Evolutionary conservation across 1,284 basidiomycete genomes (phyloP).

Genomic region (Cutaneotrichosporon spelunceum): DNA sequence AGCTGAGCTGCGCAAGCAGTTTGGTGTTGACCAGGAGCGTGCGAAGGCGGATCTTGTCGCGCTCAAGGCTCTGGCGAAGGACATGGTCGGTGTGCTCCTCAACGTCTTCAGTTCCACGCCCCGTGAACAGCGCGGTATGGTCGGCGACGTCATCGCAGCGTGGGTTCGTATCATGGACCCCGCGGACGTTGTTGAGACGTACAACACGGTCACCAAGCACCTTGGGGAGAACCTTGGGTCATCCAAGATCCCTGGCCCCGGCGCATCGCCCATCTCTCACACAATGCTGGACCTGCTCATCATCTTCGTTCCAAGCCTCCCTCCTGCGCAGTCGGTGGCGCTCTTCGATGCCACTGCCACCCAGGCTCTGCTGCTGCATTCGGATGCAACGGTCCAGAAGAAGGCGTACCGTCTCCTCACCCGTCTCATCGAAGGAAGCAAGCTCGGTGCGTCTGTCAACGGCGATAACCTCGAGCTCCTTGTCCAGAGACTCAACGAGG

Average conservation of each 20-base stretch:
- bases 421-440: conserved; percentile 64
- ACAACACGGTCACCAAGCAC: conserved; percentile 71
- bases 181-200: conserved; percentile 75
- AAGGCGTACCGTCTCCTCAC: conserved; percentile 86
- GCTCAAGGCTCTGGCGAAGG: conserved; percentile 75
- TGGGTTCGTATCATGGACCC: conserved; percentile 80
- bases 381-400: conserved; percentile 89
- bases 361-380: conserved; percentile 54
- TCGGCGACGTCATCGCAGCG: conserved; percentile 84
- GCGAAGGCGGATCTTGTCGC: conserved; percentile 69
- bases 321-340: conserved; percentile 58
- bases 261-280: conserved; percentile 59
- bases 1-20: conserved; percentile 55
- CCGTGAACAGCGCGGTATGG: conserved; percentile 69
- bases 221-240: conserved; percentile 67
- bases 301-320: conserved; percentile 76
- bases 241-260: conserved; percentile 43
- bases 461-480: conserved; percentile 59
- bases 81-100: conserved; percentile 91
- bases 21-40: conserved; percentile 58
- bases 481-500: conserved; percentile 59
- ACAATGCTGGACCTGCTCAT: conserved; percentile 88
- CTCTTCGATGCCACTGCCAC: conserved; percentile 60
- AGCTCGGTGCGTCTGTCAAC: conserved; percentile 53
- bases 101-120: conserved; percentile 89